These are phyloP conservation scores for Trametes meyenii DNA, from an alignment of 768 basidiomycete species.

Conservation along the genomic window DNA sequence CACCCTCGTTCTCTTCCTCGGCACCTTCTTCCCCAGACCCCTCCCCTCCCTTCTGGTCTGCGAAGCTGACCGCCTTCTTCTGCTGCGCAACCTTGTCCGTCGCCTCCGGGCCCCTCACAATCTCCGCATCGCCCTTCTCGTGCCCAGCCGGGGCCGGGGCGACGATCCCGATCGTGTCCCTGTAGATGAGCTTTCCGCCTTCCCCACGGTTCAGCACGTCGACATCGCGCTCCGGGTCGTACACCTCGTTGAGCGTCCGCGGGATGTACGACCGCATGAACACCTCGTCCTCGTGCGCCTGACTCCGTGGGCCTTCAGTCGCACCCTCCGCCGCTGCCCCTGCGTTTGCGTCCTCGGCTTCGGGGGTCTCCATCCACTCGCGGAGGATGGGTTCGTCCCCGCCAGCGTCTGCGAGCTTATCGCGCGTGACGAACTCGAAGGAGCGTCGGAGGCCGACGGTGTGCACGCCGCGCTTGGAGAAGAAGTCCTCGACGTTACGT, in stretches of 20 bases:
- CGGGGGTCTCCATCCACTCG: slow-evolving; percentile 51
- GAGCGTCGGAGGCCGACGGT: slow-evolving; percentile 79
- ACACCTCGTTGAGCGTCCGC: slow-evolving; percentile 87
- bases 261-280: slow-evolving; percentile 94
- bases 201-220: slow-evolving; percentile 73
- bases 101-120: neutral
- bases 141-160: slow-evolving; percentile 33
- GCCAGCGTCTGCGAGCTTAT: slow-evolving; percentile 41
- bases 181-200: slow-evolving; percentile 79
- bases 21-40: slow-evolving; percentile 23
- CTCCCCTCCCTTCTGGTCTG: slow-evolving; percentile 23
- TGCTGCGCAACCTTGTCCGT: slow-evolving; percentile 15
- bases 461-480: slow-evolving; percentile 70
- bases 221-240: slow-evolving; percentile 93
- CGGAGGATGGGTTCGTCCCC: slow-evolving; percentile 39
- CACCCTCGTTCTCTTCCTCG: slow-evolving; percentile 25
- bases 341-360: slow-evolving; percentile 21
- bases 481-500: slow-evolving; percentile 92
- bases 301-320: neutral
- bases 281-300: slow-evolving; percentile 80
- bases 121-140: slow-evolving; percentile 22
- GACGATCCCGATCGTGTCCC: slow-evolving; percentile 82
- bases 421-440: slow-evolving; percentile 87
- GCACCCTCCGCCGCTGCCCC: slow-evolving; percentile 10
- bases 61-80: slow-evolving; percentile 19